Evolutionary conservation across 495 filamentous ascomycete species (phyloP), one percentile per base, ranked within the genome.

Genomic region (Pseudomonodictys pantanalensis): DNA sequence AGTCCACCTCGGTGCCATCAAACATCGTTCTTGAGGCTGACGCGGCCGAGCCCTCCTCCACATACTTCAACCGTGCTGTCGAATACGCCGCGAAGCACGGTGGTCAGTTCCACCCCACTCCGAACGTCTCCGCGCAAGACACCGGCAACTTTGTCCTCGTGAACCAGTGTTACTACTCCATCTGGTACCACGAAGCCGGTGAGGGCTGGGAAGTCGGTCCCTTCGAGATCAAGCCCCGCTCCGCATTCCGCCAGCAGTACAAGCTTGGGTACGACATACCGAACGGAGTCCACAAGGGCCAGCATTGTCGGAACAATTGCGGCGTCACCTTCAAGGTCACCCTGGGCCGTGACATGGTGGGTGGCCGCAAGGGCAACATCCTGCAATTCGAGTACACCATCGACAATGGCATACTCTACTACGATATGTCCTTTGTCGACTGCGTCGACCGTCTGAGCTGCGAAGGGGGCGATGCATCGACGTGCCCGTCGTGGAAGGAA

Each of bases 391-490:
- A 60, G 50, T 60, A 53, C 49, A 49, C 49, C 3, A 47, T 45
- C 9, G 24, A 23, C 26, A 23, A 48, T 28, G 38, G 38, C 20
- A 15, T 46, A 1, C 18, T 60, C 12, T 60, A 60, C 43, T 60
- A 54, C 30, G 58, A 60, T 32, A 60, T 60, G 23, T 53, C 48
- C 2, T 60, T 60, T 30, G 58, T 60, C 2, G 58, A 60, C 42
- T 60, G 58, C 29, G 58, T 50, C 1, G 35, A 30, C 7, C 8
- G 32, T 17, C 17, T 33, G 3, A 28, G 17, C 2, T 9, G 8
- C 2, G 30, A 17, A 6, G 30, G 49, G 9, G 20, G 22, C 11
- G 22, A 25, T 26, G 58, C 58, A 12, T 23, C 24, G 2, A 49
- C 39, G 32, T 60, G 58, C 20, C 49, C 50, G 10, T 49, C 39